Base-by-base conservation (phyloP, 345 rosid species). In the Passiflora organensis region DNA sequence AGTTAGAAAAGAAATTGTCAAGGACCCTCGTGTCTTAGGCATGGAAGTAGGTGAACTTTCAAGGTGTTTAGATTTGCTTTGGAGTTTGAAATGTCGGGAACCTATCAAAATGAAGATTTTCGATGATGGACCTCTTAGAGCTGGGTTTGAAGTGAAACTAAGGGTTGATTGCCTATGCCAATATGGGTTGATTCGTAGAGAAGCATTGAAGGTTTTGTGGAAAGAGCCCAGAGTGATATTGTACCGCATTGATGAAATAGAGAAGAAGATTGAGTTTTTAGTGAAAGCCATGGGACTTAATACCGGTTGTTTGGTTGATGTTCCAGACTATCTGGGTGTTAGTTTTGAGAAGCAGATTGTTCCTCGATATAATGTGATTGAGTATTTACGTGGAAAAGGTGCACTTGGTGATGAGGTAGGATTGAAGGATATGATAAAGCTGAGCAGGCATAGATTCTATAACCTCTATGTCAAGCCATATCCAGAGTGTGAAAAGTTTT, bases 391-490 rank as follows among this genome's bases (percentile, higher is more conserved):
- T 55, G 75, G 77, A 0, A 71, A 59, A 49, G 95, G 91, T 5
- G 89, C 85, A 43, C 77, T 87, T 32, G 95, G 82, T 11, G 78
- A 65, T 66, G 82, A 86, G 55, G 65, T 90, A 18, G 78, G 78
- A 28, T 79, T 90, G 76, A 77, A 71, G 64, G 82, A 69, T 56
- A 73, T 90, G 79, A 76, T 85, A 11, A 85, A 74, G 72, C 78
- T 76, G 38, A 90, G 88, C 38, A 85, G 72, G 80, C 83, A 70
- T 18, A 85, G 82, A 46, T 87, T 90, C 63, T 83, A 90, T 55
- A 90, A 85, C 65, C 47, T 82, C 6, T 84, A 82, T 57, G 94
- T 87, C 54, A 90, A 84, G 75, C 97, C 97, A 17, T 87, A 87
- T 61, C 94, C 95, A 6, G 97, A 79, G 51, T 90, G 97, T 18